Conservation (phyloP, 306 rosid genomes). For the Vicia faba region DNA sequence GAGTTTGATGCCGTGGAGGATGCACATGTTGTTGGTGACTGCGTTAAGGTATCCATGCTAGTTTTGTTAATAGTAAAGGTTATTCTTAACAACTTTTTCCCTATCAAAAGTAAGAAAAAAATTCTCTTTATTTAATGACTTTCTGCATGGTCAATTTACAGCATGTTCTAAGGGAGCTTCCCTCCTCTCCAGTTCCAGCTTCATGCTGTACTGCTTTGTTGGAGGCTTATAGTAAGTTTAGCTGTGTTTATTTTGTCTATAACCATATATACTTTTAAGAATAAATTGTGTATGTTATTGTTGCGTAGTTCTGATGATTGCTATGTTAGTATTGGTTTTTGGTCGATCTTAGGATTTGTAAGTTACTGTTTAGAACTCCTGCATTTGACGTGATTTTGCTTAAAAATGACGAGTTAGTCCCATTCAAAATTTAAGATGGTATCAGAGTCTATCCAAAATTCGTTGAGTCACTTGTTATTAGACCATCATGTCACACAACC, state of each 20-base stretch:
- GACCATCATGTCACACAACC: neutral
- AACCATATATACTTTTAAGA: constrained; percentile 8
- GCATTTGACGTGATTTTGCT: neutral
- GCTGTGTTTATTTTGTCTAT: constrained; percentile 24
- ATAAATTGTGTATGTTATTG: constrained; percentile 12
- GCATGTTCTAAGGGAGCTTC: constrained; percentile 97
- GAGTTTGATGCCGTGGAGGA: constrained; percentile 89
- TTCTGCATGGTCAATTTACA: constrained; percentile 47
- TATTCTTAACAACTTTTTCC: too few relatives aligned
- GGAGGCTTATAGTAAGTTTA: constrained; percentile 93
- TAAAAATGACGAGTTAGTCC: neutral
- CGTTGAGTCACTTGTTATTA: neutral
- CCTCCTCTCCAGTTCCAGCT: constrained; percentile 99
- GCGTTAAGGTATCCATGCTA: constrained; percentile 74
- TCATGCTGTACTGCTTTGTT: constrained; percentile 97
- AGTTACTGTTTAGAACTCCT: neutral
- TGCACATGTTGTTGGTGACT: constrained; percentile 98
- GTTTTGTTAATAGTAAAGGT: neutral
- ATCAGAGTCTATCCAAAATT: neutral
- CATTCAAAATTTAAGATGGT: neutral
- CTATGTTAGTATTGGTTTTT: neutral
- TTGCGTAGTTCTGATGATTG: constrained; percentile 13
- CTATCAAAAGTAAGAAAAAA: too few relatives aligned
- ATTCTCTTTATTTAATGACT: neutral
- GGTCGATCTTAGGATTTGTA: neutral